Evolutionary conservation across 2,329 filamentous ascomycete genomes (phyloP).

Genomic region (Nakataea oryzae): DNA sequence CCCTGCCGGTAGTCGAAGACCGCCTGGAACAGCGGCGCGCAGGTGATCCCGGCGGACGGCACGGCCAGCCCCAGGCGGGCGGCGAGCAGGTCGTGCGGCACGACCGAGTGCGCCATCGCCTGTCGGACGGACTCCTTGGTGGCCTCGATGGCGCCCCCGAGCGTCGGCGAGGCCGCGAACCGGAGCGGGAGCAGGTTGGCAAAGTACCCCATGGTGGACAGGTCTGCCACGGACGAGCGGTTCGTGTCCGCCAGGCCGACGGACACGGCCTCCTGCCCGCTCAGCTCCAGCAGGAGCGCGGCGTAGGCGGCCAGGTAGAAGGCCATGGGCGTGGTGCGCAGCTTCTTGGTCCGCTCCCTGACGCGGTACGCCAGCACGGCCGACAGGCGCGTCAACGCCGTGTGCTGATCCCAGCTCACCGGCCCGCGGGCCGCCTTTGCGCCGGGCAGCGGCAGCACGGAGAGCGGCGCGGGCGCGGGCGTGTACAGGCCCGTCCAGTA

Average conservation of each 20-base stretch:
- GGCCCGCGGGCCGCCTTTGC: not conserved
- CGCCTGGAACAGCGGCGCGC: constrained; percentile 3
- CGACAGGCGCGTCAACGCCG: not conserved
- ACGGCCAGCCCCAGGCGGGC: not conserved
- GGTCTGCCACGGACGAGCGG: constrained; percentile 12
- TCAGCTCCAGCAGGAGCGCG: constrained; percentile 4
- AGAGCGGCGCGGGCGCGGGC: not conserved
- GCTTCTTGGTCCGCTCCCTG: not conserved
- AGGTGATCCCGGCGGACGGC: not conserved
- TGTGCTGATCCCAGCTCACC: not conserved
- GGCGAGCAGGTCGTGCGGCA: not conserved
- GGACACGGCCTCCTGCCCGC: constrained; percentile 16
- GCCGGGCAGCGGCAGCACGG: not conserved
- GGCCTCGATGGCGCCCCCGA: not conserved
- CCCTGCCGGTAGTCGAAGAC: constrained; percentile 2
- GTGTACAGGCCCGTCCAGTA: not conserved
- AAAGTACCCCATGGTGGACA: constrained; percentile 24
- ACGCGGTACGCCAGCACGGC: not conserved
- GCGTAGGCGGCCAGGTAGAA: constrained; percentile 1
- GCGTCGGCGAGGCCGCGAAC: constrained; percentile 11
- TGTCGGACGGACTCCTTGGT: not conserved
- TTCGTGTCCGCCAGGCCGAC: constrained; percentile 32
- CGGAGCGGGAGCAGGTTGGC: constrained; percentile 28
- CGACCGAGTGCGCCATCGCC: not conserved
- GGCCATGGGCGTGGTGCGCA: not conserved